phyloP scores from a whole-genome alignment of 2,329 filamentous ascomycete species.

The Ceratocystis colombiana region DNA sequence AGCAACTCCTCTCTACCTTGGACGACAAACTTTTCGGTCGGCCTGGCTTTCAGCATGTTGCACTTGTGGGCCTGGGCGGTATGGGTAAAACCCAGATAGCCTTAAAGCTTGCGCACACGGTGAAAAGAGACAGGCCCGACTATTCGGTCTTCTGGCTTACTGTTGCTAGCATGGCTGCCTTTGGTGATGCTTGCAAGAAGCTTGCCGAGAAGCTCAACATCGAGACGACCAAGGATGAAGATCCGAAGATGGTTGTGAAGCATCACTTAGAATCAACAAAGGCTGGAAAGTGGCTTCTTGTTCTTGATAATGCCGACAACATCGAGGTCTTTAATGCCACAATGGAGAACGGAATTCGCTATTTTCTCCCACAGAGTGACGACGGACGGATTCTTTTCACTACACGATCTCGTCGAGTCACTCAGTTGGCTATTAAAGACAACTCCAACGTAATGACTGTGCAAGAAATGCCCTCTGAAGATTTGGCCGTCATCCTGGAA shows the following conservation, averaged over 20 bases:
- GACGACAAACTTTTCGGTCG: no score
- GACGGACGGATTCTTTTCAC: constrained; percentile 21
- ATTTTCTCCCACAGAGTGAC: constrained; percentile 30
- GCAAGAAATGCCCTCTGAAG: background rate
- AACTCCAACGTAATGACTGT: background rate
- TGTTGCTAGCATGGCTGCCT: no score
- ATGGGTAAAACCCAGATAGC: no score
- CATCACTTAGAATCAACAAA: constrained; percentile 26
- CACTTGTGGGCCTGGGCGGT: no score
- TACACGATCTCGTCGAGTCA: constrained; percentile 9
- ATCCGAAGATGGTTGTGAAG: constrained; percentile 23
- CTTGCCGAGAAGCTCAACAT: background rate
- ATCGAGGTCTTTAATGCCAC: background rate
- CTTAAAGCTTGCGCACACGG: no score
- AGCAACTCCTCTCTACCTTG: no score
- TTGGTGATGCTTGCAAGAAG: no score
- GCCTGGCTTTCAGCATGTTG: no score
- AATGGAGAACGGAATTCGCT: background rate
- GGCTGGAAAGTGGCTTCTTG: constrained; percentile 28
- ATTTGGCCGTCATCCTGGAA: background rate
- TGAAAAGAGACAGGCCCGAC: no score
- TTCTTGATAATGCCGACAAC: constrained; percentile 30
- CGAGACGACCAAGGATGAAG: background rate
- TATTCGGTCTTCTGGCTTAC: no score
- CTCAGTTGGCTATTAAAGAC: background rate